Evolutionary conservation across 1,284 basidiomycete genomes (phyloP), one percentile per base, ranked within the genome.

Genomic region (Leccinum pachyderme): DNA sequence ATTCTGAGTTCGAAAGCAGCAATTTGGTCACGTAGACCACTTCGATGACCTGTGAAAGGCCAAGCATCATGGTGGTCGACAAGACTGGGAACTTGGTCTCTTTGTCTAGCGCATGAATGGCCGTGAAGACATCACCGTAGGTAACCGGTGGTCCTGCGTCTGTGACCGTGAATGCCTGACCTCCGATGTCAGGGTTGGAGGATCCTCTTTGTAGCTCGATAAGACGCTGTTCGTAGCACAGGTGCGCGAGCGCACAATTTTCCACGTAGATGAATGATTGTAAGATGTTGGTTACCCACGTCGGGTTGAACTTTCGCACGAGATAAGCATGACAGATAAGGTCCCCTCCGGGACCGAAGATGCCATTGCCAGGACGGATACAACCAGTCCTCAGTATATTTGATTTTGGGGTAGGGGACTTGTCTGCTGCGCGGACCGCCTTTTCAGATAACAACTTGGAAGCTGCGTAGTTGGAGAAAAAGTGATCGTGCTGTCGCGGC

Each of bases 301-400:
- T 80, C 0, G 82, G 83, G 62, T 86, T 88, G 52, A 71, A 67
- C 63, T 78, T 72, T 35, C 83, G 79, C 2, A 78, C 73, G 31
- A 90, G 77, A 63, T 84, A 85, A 13, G 80, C 78, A 11, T 80
- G 84, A 52, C 80, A 81, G 11, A 87, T 65, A 61, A 85, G 77
- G 65, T 90, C 88, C 3, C 88, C 88, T 25, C 87, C 81, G 2
- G 87, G 82, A 2, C 87, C 88, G 65, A 81, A 90, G 1, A 89
- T 71, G 0, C 85, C 87, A 59, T 90, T 90, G 0, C 87, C 87
- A 3, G 89, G 88, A 13, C 89, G 80, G 39, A 91, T 74, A 59
- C 81, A 84, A 0, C 88, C 88, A 7, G 87, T 90, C 47, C 82
- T 76, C 32, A 91, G 64, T 8, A 74, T 64, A 27, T 68, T 56